phyloP scores from a whole-genome alignment of 345 rosid species.

The Populus deltoides region DNA sequence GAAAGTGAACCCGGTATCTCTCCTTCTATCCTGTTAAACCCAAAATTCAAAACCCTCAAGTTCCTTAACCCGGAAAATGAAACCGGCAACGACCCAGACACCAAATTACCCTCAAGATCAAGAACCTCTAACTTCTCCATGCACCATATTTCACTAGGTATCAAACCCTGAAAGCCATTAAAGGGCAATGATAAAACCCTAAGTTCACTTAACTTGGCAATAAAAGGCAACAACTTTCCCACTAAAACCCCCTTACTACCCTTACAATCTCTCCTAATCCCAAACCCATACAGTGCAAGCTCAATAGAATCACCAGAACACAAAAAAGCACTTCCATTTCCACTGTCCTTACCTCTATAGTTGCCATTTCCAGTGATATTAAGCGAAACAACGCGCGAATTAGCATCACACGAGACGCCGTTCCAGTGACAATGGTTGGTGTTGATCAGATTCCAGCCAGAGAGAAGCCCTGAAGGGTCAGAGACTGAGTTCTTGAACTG shows the following conservation, averaged over 20 bases:
- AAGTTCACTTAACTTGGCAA: constrained; percentile 58
- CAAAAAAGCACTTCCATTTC: constrained; percentile 32
- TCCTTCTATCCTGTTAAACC: constrained; percentile 64
- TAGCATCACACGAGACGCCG: constrained; percentile 65
- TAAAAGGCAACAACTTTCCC: constrained; percentile 52
- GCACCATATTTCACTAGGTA: constrained; percentile 69
- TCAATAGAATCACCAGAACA: constrained; percentile 50
- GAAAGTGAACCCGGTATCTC: constrained; percentile 53
- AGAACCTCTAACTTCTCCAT: constrained; percentile 78
- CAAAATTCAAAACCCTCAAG: constrained; percentile 72
- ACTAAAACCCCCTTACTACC: constrained; percentile 47
- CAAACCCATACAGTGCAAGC: constrained; percentile 72
- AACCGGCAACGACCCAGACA: constrained; percentile 51
- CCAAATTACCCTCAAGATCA: constrained; percentile 79
- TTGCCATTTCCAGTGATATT: constrained; percentile 57
- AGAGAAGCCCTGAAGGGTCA: constrained; percentile 61
- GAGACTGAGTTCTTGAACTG: constrained; percentile 63
- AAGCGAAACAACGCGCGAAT: constrained; percentile 60
- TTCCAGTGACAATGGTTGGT: constrained; percentile 60
- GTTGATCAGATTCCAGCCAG: constrained; percentile 48
- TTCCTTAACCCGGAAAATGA: constrained; percentile 45
- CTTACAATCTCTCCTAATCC: constrained; percentile 57
- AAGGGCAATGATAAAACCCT: constrained; percentile 77
- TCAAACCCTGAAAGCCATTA: constrained; percentile 59
- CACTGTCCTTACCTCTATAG: constrained; percentile 39